Conservation (phyloP, 495 filamentous ascomycete genomes). For the Monascus purpureus region DNA sequence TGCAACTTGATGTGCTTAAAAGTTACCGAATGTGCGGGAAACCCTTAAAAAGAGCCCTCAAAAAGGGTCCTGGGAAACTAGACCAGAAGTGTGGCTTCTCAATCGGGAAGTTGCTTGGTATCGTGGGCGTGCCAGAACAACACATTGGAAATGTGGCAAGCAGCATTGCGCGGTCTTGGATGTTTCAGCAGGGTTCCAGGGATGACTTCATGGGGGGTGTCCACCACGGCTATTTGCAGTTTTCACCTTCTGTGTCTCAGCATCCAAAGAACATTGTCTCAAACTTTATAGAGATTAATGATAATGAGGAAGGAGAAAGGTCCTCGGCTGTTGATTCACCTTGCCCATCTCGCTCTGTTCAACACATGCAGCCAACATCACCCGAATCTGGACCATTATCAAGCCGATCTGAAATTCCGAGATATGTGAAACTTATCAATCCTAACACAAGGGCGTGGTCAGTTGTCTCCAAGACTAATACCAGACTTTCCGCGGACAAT, state of each 20-base stretch:
- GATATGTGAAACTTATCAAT: no score
- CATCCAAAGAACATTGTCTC: no score
- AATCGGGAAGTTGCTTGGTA: conserved; percentile 8
- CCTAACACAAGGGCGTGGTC: no score
- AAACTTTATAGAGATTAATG: not conserved
- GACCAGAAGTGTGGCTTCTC: conserved; percentile 5
- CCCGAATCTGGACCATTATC: no score
- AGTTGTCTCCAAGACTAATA: no score
- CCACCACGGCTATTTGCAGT: conserved; percentile 1
- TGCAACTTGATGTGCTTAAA: conserved; percentile 17
- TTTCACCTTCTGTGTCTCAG: not conserved
- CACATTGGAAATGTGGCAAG: not conserved
- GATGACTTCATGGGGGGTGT: conserved; percentile 8
- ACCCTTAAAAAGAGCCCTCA: conserved; percentile 1
- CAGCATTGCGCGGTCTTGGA: not conserved
- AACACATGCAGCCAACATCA: no score
- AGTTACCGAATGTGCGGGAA: no score
- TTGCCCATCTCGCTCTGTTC: no score
- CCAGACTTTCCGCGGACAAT: no score
- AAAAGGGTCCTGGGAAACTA: not conserved
- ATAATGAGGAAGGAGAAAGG: no score
- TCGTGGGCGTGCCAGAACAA: conserved; percentile 2
- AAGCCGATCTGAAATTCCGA: no score
- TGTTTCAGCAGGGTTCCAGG: conserved; percentile 2
- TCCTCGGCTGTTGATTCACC: no score